These are phyloP conservation scores for Elsinoe australis DNA, from an alignment of 2,329 filamentous ascomycete genomes.

Conservation along the genomic window DNA sequence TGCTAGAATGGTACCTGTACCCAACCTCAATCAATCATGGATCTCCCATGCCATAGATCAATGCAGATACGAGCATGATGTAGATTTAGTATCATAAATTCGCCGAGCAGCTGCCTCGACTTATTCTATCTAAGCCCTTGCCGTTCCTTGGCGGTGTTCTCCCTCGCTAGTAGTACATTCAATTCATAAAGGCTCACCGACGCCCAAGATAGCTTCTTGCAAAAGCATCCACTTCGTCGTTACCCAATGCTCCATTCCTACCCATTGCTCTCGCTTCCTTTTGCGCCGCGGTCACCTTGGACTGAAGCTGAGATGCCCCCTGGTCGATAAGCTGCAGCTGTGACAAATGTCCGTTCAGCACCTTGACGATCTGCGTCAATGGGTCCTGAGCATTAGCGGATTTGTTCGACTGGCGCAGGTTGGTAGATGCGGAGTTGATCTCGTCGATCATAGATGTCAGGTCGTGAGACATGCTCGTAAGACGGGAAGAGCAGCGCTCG, in stretches of 20 bases:
- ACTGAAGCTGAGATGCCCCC: slow-evolving; percentile 70
- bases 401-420: slow-evolving; percentile 80
- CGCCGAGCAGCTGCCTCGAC: background rate
- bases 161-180: too few relatives aligned
- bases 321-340: slow-evolving; percentile 91
- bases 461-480: slow-evolving; percentile 91
- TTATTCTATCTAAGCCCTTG: background rate
- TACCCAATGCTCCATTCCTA: slow-evolving; percentile 38
- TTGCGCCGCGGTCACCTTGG: slow-evolving; percentile 75
- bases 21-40: too few relatives aligned
- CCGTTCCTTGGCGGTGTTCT: too few relatives aligned
- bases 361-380: slow-evolving; percentile 90
- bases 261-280: slow-evolving; percentile 59
- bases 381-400: slow-evolving; percentile 36
- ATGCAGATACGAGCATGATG: too few relatives aligned
- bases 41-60: too few relatives aligned
- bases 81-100: too few relatives aligned
- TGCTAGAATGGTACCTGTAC: too few relatives aligned
- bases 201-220: slow-evolving; percentile 80
- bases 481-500: slow-evolving; percentile 80
- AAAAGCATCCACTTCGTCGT: slow-evolving; percentile 76
- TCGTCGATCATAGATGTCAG: slow-evolving; percentile 95
- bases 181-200: too few relatives aligned
- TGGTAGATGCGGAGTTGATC: slow-evolving; percentile 88
- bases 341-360: slow-evolving; percentile 85